phyloP scores from a whole-genome alignment of 139 green algal species.

The Chara braunii region DNA sequence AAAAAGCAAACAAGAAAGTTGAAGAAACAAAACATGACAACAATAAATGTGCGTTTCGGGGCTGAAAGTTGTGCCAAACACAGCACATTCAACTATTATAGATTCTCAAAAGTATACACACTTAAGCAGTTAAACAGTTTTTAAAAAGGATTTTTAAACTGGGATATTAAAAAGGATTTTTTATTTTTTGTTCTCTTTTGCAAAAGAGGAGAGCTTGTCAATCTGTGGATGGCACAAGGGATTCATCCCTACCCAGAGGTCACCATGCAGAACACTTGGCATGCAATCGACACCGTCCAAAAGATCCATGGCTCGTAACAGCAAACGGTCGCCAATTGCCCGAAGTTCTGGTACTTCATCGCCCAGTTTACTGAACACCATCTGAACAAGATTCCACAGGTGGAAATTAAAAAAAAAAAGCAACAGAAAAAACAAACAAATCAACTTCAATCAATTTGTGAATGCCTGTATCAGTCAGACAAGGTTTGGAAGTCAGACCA shows the following conservation, averaged over 20 bases:
- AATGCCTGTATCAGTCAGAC: too few relatives aligned
- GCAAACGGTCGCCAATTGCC: not conserved
- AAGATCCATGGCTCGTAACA: not conserved
- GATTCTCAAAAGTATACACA: too few relatives aligned
- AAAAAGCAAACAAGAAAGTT: too few relatives aligned
- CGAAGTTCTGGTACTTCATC: not conserved
- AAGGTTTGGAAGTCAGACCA: too few relatives aligned
- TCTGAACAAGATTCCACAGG: constrained; percentile 5
- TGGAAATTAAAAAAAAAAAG: constrained; percentile 3
- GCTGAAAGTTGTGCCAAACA: too few relatives aligned
- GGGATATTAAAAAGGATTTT: not conserved
- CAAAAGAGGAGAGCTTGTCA: constrained; percentile 14
- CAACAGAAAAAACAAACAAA: constrained; percentile 1
- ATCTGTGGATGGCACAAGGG: not conserved
- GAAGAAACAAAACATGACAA: too few relatives aligned
- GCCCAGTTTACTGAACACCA: constrained; percentile 4
- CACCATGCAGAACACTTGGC: constrained; percentile 31
- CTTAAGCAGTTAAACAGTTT: too few relatives aligned
- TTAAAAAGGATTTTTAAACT: constrained; percentile 3
- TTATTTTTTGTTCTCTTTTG: not conserved
- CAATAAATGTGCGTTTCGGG: too few relatives aligned
- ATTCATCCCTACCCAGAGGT: constrained; percentile 27
- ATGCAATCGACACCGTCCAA: not conserved
- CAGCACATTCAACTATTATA: too few relatives aligned
- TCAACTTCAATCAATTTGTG: too few relatives aligned